Base-by-base conservation (phyloP, 306 rosid species). In the Cicer arietinum region DNA sequence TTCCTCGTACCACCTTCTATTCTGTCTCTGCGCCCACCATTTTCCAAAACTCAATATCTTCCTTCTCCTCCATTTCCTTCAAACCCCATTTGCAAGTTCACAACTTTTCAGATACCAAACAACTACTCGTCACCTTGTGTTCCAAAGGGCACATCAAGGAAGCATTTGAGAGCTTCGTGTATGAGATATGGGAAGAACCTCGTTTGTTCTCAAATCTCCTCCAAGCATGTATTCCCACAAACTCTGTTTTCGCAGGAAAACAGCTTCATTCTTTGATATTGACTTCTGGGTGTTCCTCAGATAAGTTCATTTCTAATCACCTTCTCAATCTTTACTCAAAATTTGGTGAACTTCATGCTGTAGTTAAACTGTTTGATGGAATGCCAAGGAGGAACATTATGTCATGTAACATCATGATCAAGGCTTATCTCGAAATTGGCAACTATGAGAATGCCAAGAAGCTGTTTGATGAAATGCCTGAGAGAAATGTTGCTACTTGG, bases 331-430 rank as follows among this genome's bases (percentile, higher is more conserved):
- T 94, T 44, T 94, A 94, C 89, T 82, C 97, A 66, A 91, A 94
- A 79, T 39, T 86, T 16, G 91, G 97, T 20, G 81, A 87, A 6
- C 69, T 83, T 40, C 59, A 60, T 45, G 51, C 79, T n/a, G 88
- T 86, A 37, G 73, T 88, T n/a, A 71, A 70, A 20, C 73, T 94
- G 81, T 94, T 91, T 64, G 80, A 71, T 73, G 65, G 61, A 44
- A 77, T 91, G 81, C 92, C 87, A 0, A 73, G 82, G 61, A 87
- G 87, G 77, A 94, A 94, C 47, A n/a, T 79, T 5, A 91, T 91
- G 98, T 91, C 98, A 14, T 84, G 86, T 77, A 94, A 94, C 82
- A 90, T 94, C 58, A 75, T 94, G 91, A 89, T 94, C 47, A 90
- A 85, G 22, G 88, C 84, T 1, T 84, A 73, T 46, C 78, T 90